Percentiles rank a stretch among this genome's conserved stretches.
phyloP scores from a whole-genome alignment of 2,329 filamentous ascomycete genomes.

The Aspergillus ochraceoroseus region DNA sequence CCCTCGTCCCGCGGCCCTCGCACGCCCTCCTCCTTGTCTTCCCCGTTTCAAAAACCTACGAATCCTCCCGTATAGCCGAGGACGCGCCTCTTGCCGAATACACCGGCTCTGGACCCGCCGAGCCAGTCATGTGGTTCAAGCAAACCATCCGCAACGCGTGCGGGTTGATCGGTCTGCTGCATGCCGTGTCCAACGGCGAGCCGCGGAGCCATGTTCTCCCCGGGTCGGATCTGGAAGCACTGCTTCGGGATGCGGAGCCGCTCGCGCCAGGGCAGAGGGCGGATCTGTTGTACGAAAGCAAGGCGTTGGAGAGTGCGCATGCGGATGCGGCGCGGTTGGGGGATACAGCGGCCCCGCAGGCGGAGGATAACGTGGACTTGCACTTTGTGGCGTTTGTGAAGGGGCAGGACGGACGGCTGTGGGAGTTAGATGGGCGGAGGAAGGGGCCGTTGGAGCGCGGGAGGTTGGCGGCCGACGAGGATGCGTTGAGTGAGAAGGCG shows the following conservation, averaged over 20 bases:
- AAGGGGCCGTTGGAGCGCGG: conserved; percentile 70
- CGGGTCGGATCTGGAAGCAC: conserved; percentile 44
- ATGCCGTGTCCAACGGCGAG: conserved; percentile 73
- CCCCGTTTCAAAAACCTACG: conserved; percentile 74
- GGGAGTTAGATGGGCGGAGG: conserved; percentile 72
- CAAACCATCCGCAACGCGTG: conserved; percentile 95
- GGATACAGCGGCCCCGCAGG: conserved; percentile 71
- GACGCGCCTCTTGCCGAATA: conserved; percentile 63
- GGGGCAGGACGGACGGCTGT: conserved; percentile 63
- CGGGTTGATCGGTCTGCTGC: conserved; percentile 81
- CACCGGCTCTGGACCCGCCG: conserved; percentile 58
- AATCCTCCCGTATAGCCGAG: conserved; percentile 68
- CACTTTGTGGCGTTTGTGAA: conserved; percentile 97
- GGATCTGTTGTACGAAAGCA: conserved; percentile 69
- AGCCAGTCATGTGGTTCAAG: conserved; percentile 87
- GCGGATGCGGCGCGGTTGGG: conserved; percentile 69
- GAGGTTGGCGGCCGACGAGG: conserved; percentile 55
- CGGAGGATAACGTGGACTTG: conserved; percentile 77
- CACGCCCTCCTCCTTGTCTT: conserved; percentile 89
- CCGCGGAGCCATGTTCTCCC: conserved; percentile 59
- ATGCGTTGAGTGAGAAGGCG: conserved; percentile 70
- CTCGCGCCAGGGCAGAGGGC: conserved; percentile 64
- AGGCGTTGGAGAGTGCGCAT: conserved; percentile 72
- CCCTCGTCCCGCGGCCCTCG: conserved; percentile 81
- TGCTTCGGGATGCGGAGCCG: conserved; percentile 67